Base-by-base conservation (phyloP, 257 asterid genomes). In the Fraxinus anomala region DNA sequence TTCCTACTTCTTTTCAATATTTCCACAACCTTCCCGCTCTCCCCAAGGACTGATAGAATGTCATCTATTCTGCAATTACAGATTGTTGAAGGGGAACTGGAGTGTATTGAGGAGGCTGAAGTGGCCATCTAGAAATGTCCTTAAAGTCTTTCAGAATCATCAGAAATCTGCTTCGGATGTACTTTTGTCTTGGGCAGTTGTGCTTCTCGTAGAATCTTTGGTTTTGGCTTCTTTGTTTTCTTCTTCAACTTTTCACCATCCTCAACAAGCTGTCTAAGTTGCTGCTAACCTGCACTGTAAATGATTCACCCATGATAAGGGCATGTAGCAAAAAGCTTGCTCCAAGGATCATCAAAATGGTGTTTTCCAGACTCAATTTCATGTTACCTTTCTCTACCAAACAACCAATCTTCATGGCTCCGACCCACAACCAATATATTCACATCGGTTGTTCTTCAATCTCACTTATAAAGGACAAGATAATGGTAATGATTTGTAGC, bases 231-330 rank as follows among this genome's bases (percentile, higher is more conserved):
- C 31, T 82, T 93, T 11, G 92, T 83, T 86, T 81, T 95, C 87
- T 79, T 95, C 88, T 87, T 90, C 73, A 82, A 79, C 74, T 85
- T 90, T 77, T 85, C 89, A 75, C 85, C 89, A 11, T 95, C 96
- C 66, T 88, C 87, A 4, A 87, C 82, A 17, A 95, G 96, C 80
- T 86, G 86, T 76, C 85, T 84, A 93, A 87, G 82, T 86, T 76
- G 83, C 82, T 80, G 82, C 96, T 93, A 72, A 94, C 86, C 78
- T 90, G 96, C 76, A 94, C 87, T 26, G 97, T 89, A 79, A 92
- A 94, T 76, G 93, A 77, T 77, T 89, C 96, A 63, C 87, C 79
- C 99, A 94, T 95, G 79, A 68, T 73, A 33, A 74, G 76, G 83
- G 81, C 74, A 26, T 26, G 28, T 26, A 26, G 28, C 28, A 26